These are phyloP conservation scores for Scutellaria galericulata DNA, from an alignment of 257 asterid genomes.

Conservation along the genomic window DNA sequence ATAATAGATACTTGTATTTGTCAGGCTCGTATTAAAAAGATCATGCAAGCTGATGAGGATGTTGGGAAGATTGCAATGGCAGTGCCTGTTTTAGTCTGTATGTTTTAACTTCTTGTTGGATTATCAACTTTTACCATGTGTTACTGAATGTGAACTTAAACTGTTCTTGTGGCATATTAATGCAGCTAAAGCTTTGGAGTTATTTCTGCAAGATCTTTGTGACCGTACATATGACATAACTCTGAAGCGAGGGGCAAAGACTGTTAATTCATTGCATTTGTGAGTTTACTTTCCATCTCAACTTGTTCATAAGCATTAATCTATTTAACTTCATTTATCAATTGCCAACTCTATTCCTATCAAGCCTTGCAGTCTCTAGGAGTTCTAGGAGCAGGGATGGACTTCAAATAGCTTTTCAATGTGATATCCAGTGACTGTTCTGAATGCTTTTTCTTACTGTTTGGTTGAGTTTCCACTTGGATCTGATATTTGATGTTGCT, in stretches of 20 bases:
- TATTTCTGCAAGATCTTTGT: conserved; percentile 97
- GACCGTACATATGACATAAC: conserved; percentile 96
- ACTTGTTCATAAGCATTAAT: not conserved
- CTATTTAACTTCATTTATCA: not conserved
- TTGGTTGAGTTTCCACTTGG: conserved; percentile 7
- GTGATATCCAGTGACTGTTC: not conserved
- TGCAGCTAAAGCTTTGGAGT: conserved; percentile 96
- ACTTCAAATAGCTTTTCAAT: conserved; percentile 1
- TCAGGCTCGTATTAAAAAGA: conserved; percentile 91
- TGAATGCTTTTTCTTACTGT: conserved; percentile 9
- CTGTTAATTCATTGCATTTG: conserved; percentile 90
- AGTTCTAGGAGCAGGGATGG: conserved; percentile 3
- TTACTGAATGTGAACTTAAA: conserved; percentile 11
- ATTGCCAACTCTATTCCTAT: not conserved
- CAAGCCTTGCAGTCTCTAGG: not conserved
- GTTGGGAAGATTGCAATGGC: conserved; percentile 98
- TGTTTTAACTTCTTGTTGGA: conserved; percentile 32
- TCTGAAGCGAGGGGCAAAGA: conserved; percentile 91
- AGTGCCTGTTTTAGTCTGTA: conserved; percentile 95
- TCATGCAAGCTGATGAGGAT: conserved; percentile 98
- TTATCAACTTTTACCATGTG: conserved; percentile 13
- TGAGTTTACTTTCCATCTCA: conserved; percentile 45
- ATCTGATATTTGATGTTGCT: not conserved
- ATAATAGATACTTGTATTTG: conserved; percentile 26
- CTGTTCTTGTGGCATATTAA: conserved; percentile 32